These are phyloP conservation scores for Didymella lethalis DNA, from an alignment of 2,329 filamentous ascomycete genomes.

Conservation along the genomic window DNA sequence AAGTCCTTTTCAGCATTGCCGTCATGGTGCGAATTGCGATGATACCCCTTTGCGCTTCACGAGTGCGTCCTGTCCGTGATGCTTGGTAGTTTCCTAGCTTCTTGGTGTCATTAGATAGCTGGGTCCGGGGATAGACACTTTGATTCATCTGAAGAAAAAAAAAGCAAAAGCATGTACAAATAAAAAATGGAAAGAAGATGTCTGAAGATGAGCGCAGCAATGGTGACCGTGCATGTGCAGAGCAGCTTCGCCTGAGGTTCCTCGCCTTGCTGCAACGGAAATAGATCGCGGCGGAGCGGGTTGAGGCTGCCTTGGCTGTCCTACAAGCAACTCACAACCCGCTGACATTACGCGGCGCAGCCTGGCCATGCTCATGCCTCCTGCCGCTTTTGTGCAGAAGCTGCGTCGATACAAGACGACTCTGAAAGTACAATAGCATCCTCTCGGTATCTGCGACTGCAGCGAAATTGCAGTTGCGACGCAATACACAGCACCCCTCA, in stretches of 20 bases:
- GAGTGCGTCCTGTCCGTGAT: slow-evolving; percentile 13
- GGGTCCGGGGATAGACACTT: not conserved
- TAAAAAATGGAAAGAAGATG: slow-evolving; percentile 21
- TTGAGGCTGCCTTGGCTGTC: slow-evolving; percentile 30
- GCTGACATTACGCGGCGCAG: slow-evolving; percentile 28
- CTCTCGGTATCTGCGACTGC: not conserved
- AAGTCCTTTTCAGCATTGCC: slow-evolving; percentile 18
- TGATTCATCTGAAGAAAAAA: slow-evolving; percentile 8
- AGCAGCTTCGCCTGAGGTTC: not conserved
- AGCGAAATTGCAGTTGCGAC: slow-evolving; percentile 16
- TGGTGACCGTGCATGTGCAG: slow-evolving; percentile 1
- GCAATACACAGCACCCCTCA: slow-evolving; percentile 14
- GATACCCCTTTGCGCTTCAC: slow-evolving; percentile 37
- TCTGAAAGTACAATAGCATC: slow-evolving; percentile 37
- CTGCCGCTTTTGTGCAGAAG: slow-evolving; percentile 31
- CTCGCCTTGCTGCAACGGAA: slow-evolving; percentile 9
- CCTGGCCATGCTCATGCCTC: slow-evolving; percentile 34
- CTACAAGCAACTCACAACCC: slow-evolving; percentile 20
- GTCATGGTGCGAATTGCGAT: slow-evolving; percentile 32
- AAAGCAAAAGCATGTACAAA: slow-evolving; percentile 27
- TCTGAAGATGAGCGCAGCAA: not conserved
- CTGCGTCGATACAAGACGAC: slow-evolving; percentile 46
- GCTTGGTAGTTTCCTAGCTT: slow-evolving; percentile 20
- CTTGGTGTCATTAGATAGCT: slow-evolving; percentile 22
- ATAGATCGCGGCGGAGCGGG: slow-evolving; percentile 35